Evolutionary conservation across 371 early-diverging fungal genomes (phyloP), one percentile per base, ranked within the genome.

Genomic region (Actinomucor elegans): DNA sequence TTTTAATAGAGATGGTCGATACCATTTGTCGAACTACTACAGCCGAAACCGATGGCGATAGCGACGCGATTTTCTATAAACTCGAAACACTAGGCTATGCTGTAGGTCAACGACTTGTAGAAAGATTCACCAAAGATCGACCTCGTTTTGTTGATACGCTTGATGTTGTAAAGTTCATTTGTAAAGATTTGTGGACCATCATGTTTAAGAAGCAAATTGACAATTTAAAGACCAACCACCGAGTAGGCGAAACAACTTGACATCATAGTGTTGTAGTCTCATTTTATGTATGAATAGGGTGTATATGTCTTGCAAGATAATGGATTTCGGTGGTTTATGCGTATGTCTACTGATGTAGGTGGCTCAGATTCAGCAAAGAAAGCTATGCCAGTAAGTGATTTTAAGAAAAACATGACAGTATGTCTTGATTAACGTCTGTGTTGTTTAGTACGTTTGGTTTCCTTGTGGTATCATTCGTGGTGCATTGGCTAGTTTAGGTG

Each of bases 301-400:
- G 92, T 96, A 0, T 98, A 94, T 67, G 97, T 97, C 26, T 78
- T 97, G n/a, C 94, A 96, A 55, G 98, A 98, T 77, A 95, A 93
- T 76, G 87, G 87, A 62, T 98, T 98, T 61, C 80, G 89, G 41
- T 96, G 96, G 97, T 90, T 98, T 56, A 64, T 82, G 60, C 83
- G 90, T 43, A 90, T 97, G 92, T 88, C 94, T 0, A 82, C 88
- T 18, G 89, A 88, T 63, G 81, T 79, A 24, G 85, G 85, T 29
- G 80, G 81, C 4, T 82, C 83, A 0, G 94, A 92, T 44, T 87
- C 95, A 18, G 84, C 90, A 14, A 83, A 85, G 49, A 77, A 83
- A 37, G 92, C 94, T 2, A 84, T 86, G 47, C 85, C 89, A 20
- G 93, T 92, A 81, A 69, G 80, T 59, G 15, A 4, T 29, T 14